phyloP scores from a whole-genome alignment of 2,329 filamentous ascomycete species.

The Diaporthe citriasiana region DNA sequence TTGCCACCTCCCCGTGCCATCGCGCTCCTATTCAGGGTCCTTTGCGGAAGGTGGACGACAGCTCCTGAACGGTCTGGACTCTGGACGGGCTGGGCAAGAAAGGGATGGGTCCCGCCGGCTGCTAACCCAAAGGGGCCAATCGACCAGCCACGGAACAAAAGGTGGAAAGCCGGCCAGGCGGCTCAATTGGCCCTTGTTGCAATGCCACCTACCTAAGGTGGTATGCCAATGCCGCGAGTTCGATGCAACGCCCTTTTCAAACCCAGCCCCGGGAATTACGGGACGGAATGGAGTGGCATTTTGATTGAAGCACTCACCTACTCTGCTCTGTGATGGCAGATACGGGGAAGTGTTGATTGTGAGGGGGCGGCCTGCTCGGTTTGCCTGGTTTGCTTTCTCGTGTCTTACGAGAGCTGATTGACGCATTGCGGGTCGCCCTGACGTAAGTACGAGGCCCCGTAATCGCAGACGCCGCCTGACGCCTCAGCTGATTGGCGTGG shows the following conservation, averaged over 20 bases:
- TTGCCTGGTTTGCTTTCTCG: not conserved
- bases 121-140: conserved; percentile 8
- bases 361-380: not conserved
- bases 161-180: not conserved
- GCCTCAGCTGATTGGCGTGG: conserved; percentile 7
- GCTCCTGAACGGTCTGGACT: not conserved
- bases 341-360: not conserved
- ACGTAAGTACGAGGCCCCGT: not conserved
- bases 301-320: not conserved
- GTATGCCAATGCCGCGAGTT: conserved; percentile 1
- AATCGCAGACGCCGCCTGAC: not conserved
- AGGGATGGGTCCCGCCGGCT: conserved; percentile 25
- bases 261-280: conserved; percentile 1
- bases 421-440: conserved; percentile 14
- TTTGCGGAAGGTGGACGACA: conserved; percentile 23
- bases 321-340: not conserved
- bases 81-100: conserved; percentile 19
- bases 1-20: conserved; percentile 26
- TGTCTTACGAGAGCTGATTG: conserved; percentile 24
- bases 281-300: not conserved
- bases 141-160: conserved; percentile 17
- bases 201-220: conserved; percentile 16
- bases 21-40: conserved; percentile 27
- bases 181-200: conserved; percentile 10
- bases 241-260: not conserved